These are phyloP conservation scores for Diaporthe amygdali DNA, from an alignment of 2,329 filamentous ascomycete species.

Conservation along the genomic window DNA sequence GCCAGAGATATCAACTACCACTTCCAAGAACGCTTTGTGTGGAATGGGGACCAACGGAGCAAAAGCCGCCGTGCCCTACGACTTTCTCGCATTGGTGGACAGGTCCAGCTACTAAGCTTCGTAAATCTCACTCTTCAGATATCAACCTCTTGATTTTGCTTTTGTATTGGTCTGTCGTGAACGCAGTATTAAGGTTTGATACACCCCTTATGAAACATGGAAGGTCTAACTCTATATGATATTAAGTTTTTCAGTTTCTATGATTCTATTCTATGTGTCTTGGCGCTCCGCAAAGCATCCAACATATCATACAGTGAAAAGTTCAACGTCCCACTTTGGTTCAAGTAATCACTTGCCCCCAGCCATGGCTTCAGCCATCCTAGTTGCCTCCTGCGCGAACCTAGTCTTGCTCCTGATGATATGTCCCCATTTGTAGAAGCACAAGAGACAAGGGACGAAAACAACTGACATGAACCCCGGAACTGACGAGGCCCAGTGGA, in stretches of 20 bases:
- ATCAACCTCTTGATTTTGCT: no score
- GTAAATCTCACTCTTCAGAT: no score
- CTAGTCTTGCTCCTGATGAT: constrained; percentile 57
- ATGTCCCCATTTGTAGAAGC: constrained; percentile 72
- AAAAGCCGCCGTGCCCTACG: no score
- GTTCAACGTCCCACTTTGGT: no score
- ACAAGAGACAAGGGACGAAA: constrained; percentile 79
- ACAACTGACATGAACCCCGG: constrained; percentile 74
- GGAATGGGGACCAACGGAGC: no score
- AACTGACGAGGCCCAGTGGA: constrained; percentile 81
- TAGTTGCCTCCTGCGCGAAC: constrained; percentile 32
- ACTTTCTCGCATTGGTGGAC: no score
- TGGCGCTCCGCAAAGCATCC: neutral
- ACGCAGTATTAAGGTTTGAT: no score
- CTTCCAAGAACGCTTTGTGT: no score
- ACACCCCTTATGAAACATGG: no score
- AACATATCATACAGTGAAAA: neutral
- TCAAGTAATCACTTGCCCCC: constrained; percentile 14
- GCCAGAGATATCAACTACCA: no score
- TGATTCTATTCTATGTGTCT: neutral
- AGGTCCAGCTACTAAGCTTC: no score
- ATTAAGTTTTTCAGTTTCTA: neutral
- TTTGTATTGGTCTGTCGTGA: no score
- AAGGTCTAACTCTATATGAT: neutral
- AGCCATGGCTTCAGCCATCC: constrained; percentile 23